Evolutionary conservation across 2,329 filamentous ascomycete genomes (phyloP).

Genomic region (Raffaelea arxii): DNA sequence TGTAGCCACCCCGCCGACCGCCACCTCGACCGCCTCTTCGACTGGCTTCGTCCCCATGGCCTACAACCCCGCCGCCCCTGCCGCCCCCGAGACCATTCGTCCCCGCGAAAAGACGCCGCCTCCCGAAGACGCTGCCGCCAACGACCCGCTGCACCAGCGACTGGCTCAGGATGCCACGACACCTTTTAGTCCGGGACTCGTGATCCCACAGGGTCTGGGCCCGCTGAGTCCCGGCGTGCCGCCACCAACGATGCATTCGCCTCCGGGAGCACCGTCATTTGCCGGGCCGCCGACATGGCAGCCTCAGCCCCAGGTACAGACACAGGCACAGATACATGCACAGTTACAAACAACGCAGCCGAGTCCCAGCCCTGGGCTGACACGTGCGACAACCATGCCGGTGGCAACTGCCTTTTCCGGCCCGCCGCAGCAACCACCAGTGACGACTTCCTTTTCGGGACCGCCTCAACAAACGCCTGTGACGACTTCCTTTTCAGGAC

Average conservation of each 20-base stretch:
- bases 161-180: slow-evolving; percentile 45
- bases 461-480: slow-evolving; percentile 24
- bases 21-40: not conserved
- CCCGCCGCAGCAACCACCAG: slow-evolving; percentile 32
- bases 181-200: slow-evolving; percentile 42
- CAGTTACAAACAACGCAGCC: slow-evolving; percentile 5
- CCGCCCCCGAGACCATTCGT: slow-evolving; percentile 60
- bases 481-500: slow-evolving; percentile 8
- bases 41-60: slow-evolving; percentile 51
- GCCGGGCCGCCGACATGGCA: slow-evolving; percentile 27
- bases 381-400: slow-evolving; percentile 42
- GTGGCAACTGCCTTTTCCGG: slow-evolving; percentile 28
- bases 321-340: slow-evolving; percentile 11
- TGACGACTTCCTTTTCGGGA: slow-evolving; percentile 9
- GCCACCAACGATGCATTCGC: slow-evolving; percentile 24
- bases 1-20: slow-evolving; percentile 22
- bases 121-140: slow-evolving; percentile 53
- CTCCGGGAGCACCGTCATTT: slow-evolving; percentile 28
- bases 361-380: slow-evolving; percentile 28
- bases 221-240: slow-evolving; percentile 29
- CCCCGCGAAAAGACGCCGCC: slow-evolving; percentile 75
- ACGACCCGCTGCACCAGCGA: slow-evolving; percentile 45
- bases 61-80: slow-evolving; percentile 71
- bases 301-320: slow-evolving; percentile 26
- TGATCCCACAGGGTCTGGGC: slow-evolving; percentile 34